These are phyloP conservation scores for Cyclotella atomus DNA, from an alignment of 108 stramenopile species.

Conservation along the genomic window DNA sequence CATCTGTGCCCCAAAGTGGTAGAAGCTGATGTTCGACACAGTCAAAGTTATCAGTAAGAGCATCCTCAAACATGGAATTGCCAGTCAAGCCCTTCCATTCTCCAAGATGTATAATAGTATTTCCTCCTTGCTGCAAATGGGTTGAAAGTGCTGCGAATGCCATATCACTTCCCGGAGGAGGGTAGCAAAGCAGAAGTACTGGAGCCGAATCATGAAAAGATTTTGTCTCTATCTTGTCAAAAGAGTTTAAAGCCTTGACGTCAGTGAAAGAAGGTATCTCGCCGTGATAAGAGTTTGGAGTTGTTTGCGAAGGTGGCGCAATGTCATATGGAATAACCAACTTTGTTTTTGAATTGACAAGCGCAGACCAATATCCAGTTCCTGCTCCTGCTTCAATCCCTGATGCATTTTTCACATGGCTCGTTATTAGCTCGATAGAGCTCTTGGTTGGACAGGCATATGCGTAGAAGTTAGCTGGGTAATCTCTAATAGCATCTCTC, in stretches of 20 bases:
- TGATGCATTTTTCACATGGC: background rate
- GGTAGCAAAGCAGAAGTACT: slow-evolving; percentile 42
- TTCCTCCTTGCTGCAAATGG: slow-evolving; percentile 25
- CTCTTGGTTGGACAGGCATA: slow-evolving; percentile 39
- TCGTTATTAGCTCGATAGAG: slow-evolving; percentile 12
- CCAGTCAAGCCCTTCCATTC: slow-evolving; percentile 54
- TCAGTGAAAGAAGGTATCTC: slow-evolving; percentile 30
- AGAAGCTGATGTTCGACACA: slow-evolving; percentile 23
- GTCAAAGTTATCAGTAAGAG: slow-evolving; percentile 22
- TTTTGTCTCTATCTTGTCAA: background rate
- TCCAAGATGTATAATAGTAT: slow-evolving; percentile 39
- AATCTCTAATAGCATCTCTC: slow-evolving; percentile 51
- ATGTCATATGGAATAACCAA: slow-evolving; percentile 31
- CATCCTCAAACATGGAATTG: slow-evolving; percentile 22
- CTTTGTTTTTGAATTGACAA: slow-evolving; percentile 1
- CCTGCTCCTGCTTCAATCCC: slow-evolving; percentile 47
- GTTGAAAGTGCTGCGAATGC: slow-evolving; percentile 20
- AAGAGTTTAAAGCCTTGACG: slow-evolving; percentile 16
- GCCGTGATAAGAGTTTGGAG: slow-evolving; percentile 42
- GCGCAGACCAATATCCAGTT: slow-evolving; percentile 47
- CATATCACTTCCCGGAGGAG: slow-evolving; percentile 47
- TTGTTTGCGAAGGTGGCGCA: slow-evolving; percentile 25
- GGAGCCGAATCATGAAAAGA: background rate
- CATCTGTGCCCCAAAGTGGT: slow-evolving; percentile 48
- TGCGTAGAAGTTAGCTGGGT: slow-evolving; percentile 46